Percentiles rank a stretch among this genome's conserved stretches.
Evolutionary conservation across 2,329 filamentous ascomycete species (phyloP).

Genomic region (Ascochyta clinopodiicola): DNA sequence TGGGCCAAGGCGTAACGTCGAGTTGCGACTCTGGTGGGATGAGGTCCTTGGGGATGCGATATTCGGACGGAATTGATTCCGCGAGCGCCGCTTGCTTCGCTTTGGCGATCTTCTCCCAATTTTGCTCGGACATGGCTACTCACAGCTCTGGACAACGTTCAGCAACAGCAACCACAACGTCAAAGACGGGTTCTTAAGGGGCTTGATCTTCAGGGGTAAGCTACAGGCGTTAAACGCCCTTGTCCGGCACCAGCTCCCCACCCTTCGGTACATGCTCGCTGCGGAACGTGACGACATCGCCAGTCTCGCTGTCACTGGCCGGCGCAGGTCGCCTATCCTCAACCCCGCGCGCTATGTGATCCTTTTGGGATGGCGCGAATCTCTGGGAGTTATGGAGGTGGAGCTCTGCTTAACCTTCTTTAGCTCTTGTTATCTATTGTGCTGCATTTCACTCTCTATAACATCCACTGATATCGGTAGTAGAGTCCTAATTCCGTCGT

Average conservation of each 20-base stretch:
- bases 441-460: not conserved
- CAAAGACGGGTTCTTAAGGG: slow-evolving; percentile 3
- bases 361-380: not conserved
- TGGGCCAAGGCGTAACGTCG: slow-evolving; percentile 64
- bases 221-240: slow-evolving; percentile 14
- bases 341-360: slow-evolving; percentile 22
- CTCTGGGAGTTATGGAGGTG: not conserved
- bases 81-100: slow-evolving; percentile 53
- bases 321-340: slow-evolving; percentile 16
- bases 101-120: slow-evolving; percentile 56
- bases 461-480: slow-evolving; percentile 22
- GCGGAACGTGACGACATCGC: slow-evolving; percentile 20
- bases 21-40: slow-evolving; percentile 61
- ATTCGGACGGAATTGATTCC: slow-evolving; percentile 64
- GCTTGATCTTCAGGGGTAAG: slow-evolving; percentile 15
- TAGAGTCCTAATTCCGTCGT: slow-evolving; percentile 5
- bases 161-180: not conserved
- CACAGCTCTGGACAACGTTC: slow-evolving; percentile 1
- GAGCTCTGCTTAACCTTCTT: not conserved
- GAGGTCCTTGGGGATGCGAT: slow-evolving; percentile 61
- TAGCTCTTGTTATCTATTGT: not conserved
- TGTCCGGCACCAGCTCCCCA: slow-evolving; percentile 26
- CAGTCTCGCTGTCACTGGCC: slow-evolving; percentile 11
- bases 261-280: slow-evolving; percentile 25
- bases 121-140: slow-evolving; percentile 25